Evolutionary conservation across 2,329 filamentous ascomycete species (phyloP), one percentile per base, ranked within the genome.

Genomic region (Neopestalotiopsis clavispora): DNA sequence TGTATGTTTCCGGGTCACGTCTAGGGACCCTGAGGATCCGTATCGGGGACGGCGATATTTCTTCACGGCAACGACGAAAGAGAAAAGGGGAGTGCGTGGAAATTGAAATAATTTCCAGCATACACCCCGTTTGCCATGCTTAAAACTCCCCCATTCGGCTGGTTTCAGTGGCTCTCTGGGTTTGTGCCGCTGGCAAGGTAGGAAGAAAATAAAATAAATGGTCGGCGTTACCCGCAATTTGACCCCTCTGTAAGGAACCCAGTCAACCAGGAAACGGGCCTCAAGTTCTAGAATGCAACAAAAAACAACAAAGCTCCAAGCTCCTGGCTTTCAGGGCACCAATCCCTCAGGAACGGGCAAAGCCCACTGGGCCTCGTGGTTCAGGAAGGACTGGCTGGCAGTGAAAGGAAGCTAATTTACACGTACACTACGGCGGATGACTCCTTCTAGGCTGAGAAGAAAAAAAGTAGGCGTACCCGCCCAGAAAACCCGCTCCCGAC

Each of bases 211-310:
- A 52, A 20, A 52, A 52, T 23, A 52, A 52, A 28, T 28, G 23
- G n/a, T 52, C 45, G 45, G 45, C 45, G 45, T 52, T 52, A 52
- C 45, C 45, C 45, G 45, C 45, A 52, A 52, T 52, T 52, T 23
- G 45, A 20, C 45, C 45, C 45, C n/a, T 52, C 45, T 52, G 23
- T 28, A 4, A 20, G n/a, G n/a, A 20, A 7, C 45, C 45, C n/a
- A 10, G 45, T 52, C 45, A 52, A 52, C 45, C 45, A n/a, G 45
- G 45, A 52, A 52, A 52, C 45, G 45, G 23, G 23, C 45, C 45
- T 7, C 45, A 52, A 38, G 45, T 52, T 52, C 45, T 52, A 52
- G 45, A 52, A 52, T 52, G 42, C n/a, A n/a, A 52, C 6, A 52
- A 52, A n/a, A n/a, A n/a, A 7, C 14, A 52, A 6, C 6, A n/a